Conservation (phyloP, 176 grass and related monocot genomes). For the Triticum urartu region DNA sequence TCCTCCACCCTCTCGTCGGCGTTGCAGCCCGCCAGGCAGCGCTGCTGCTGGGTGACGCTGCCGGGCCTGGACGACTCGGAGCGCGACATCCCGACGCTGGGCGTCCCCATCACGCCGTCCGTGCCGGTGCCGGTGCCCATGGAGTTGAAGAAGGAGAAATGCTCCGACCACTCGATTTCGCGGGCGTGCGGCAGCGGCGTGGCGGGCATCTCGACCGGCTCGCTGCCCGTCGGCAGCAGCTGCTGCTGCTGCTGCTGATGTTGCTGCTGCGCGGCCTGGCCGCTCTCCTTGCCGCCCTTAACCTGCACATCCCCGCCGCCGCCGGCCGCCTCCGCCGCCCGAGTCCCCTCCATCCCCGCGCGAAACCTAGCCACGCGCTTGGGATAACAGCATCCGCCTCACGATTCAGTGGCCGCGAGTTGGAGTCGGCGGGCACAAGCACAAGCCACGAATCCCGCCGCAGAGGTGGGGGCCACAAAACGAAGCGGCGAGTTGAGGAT, state of each 20-base stretch:
- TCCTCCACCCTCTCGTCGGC: constrained; percentile 77
- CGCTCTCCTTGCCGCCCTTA: constrained; percentile 62
- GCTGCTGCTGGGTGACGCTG: constrained; percentile 27
- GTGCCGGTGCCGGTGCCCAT: constrained; percentile 27
- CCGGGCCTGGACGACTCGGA: constrained; percentile 36
- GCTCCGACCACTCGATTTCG: constrained; percentile 70
- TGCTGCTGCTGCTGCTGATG: not conserved
- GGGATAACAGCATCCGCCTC: not conserved
- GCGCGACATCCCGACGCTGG: constrained; percentile 5
- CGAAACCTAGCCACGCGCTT: not conserved
- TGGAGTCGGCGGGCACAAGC: not conserved
- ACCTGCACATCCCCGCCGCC: constrained; percentile 48
- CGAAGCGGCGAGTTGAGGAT: not conserved
- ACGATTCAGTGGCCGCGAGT: not conserved
- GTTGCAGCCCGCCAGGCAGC: not conserved
- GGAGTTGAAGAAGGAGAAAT: constrained; percentile 63
- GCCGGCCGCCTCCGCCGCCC: constrained; percentile 45
- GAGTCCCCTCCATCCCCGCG: constrained; percentile 55
- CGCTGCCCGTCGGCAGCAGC: constrained; percentile 16
- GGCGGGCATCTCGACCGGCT: constrained; percentile 47
- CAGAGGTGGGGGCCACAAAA: not conserved
- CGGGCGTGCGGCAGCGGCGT: constrained; percentile 16
- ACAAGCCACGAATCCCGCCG: not conserved
- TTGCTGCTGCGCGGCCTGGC: constrained; percentile 8
- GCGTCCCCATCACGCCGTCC: constrained; percentile 23